phyloP scores from a whole-genome alignment of 805 yeast genomes.

The Schwanniomyces sp. region DNA sequence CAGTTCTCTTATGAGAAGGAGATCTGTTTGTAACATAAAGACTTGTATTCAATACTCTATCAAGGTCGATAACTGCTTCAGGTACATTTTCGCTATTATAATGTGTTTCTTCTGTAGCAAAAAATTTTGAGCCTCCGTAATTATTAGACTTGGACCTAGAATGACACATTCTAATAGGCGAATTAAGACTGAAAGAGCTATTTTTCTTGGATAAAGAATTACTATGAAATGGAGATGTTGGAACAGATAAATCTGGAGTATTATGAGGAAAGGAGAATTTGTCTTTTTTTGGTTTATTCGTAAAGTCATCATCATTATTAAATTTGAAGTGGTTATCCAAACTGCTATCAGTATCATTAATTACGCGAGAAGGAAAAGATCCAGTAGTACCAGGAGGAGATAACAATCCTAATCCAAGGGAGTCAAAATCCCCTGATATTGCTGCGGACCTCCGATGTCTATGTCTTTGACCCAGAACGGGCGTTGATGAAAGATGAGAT shows the following conservation, averaged over 20 bases:
- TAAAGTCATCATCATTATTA: conserved; percentile 37
- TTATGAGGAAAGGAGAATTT: conserved; percentile 31
- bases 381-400: conserved; percentile 20
- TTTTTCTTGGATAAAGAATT: conserved; percentile 13
- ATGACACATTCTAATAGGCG: conserved; percentile 31
- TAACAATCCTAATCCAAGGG: conserved; percentile 36
- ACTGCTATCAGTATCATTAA: neutral
- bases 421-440: conserved; percentile 81
- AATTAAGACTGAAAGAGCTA: conserved; percentile 21
- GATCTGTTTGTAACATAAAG: conserved; percentile 20
- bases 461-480: conserved; percentile 40
- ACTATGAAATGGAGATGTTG: neutral
- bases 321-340: conserved; percentile 27
- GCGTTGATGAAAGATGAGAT: conserved; percentile 8
- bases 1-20: conserved; percentile 16
- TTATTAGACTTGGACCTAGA: conserved; percentile 19
- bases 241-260: conserved; percentile 13
- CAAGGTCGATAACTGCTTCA: conserved; percentile 41
- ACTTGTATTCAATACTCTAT: conserved; percentile 34
- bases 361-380: neutral
- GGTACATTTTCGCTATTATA: conserved; percentile 30
- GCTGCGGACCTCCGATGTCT: conserved; percentile 87
- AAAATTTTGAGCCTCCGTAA: conserved; percentile 21
- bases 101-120: conserved; percentile 28
- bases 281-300: conserved; percentile 14